phyloP scores from a whole-genome alignment of 768 basidiomycete genomes.

The Suillus luteus region DNA sequence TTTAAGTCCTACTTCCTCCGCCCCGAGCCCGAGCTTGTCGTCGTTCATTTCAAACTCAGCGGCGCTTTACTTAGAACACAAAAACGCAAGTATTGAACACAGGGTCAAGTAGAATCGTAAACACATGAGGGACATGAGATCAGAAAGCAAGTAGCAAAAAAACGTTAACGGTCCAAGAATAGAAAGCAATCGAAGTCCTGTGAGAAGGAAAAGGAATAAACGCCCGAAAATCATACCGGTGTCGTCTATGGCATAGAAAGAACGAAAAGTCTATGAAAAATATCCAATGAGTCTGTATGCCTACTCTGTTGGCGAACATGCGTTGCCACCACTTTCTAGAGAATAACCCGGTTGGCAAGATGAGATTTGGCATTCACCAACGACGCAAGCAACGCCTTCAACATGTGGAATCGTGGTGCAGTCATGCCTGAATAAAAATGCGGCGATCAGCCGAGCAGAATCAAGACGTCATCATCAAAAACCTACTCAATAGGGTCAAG shows the following conservation, averaged over 20 bases:
- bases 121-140: background rate
- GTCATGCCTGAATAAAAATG: constrained; percentile 23
- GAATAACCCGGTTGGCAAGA: constrained; percentile 30
- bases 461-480: background rate
- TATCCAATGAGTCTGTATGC: background rate
- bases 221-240: background rate
- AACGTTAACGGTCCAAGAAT: background rate
- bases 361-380: constrained; percentile 27
- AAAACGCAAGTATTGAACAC: background rate
- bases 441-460: background rate
- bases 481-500: constrained; percentile 20
- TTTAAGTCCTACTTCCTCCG: constrained; percentile 6
- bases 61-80: background rate
- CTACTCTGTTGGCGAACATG: constrained; percentile 19
- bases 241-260: background rate
- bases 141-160: background rate
- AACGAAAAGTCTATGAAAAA: background rate
- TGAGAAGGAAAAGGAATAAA: background rate
- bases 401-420: constrained; percentile 28
- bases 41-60: constrained; percentile 8
- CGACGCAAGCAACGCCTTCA: constrained; percentile 28
- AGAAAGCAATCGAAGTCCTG: background rate
- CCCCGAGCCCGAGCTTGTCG: background rate
- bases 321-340: constrained; percentile 16
- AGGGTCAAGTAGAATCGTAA: background rate